A percentile compares a stretch with the other conserved stretches of the same genome.
phyloP scores from a whole-genome alignment of 257 asterid species.

The Jacaranda copaia region DNA sequence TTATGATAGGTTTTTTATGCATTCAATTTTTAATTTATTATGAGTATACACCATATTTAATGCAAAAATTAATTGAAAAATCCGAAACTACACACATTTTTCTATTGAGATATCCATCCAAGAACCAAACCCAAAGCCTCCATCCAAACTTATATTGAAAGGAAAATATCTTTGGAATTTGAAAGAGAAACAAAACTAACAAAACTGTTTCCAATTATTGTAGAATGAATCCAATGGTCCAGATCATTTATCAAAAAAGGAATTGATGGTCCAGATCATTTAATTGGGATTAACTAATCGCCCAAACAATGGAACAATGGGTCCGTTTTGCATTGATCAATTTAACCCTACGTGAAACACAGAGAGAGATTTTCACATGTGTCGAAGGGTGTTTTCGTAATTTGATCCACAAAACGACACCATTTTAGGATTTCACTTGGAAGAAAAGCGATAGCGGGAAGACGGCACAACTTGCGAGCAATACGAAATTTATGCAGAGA shows the following conservation, averaged over 20 bases:
- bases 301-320: constrained; percentile 26
- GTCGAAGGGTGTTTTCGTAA: constrained; percentile 33
- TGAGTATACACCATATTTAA: not conserved
- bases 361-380: not conserved
- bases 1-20: not conserved
- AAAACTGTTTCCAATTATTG: constrained; percentile 32
- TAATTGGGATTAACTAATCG: not conserved
- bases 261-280: constrained; percentile 36
- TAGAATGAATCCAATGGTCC: constrained; percentile 28
- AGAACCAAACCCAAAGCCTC: not conserved
- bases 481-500: constrained; percentile 36
- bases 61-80: not conserved
- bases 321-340: constrained; percentile 34
- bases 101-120: not conserved
- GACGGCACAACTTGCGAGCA: constrained; percentile 56
- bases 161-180: not conserved
- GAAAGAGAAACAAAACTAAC: constrained; percentile 37
- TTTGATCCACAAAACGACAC: constrained; percentile 34
- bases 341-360: constrained; percentile 15
- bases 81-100: not conserved
- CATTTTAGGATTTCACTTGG: constrained; percentile 42
- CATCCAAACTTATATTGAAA: not conserved
- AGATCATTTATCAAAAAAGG: not conserved
- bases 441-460: constrained; percentile 45
- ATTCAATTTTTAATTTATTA: not conserved